Evolutionary conservation across 1,284 basidiomycete species (phyloP).

Genomic region (Ustilago sp.): DNA sequence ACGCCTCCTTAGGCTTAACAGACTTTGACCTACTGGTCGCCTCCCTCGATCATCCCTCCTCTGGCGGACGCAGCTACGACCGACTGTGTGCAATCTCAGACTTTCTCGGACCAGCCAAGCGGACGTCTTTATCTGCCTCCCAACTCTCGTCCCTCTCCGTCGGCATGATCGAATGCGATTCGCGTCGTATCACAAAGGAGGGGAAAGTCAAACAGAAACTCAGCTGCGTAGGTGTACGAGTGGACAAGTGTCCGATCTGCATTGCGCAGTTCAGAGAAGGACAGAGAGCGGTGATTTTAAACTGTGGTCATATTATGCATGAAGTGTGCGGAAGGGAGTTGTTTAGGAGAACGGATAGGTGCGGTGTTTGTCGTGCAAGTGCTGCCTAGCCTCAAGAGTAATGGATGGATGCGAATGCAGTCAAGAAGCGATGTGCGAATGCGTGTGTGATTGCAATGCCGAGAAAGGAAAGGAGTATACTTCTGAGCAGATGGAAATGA

Average conservation of each 20-base stretch:
- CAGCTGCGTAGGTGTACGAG: conserved; percentile 77
- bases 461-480: neutral
- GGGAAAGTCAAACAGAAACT: conserved; percentile 84
- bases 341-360: conserved; percentile 35
- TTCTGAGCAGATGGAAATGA: neutral
- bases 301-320: conserved; percentile 76
- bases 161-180: conserved; percentile 77
- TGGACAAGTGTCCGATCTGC: conserved; percentile 84
- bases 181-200: conserved; percentile 77
- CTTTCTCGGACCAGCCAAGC: conserved; percentile 75
- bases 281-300: conserved; percentile 75
- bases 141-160: conserved; percentile 72
- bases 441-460: neutral
- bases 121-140: conserved; percentile 65
- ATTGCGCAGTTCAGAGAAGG: conserved; percentile 79
- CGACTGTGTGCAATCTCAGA: conserved; percentile 76
- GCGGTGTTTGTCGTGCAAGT: conserved; percentile 54
- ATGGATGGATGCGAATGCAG: neutral
- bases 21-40: conserved; percentile 67
- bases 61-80: conserved; percentile 43
- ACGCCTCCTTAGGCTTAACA: conserved; percentile 47
- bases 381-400: conserved; percentile 12
- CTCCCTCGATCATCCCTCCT: conserved; percentile 43
- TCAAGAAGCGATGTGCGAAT: neutral
- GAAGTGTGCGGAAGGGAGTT: conserved; percentile 45